phyloP scores from a whole-genome alignment of 495 filamentous ascomycete genomes.

The Penicillium argentinense region DNA sequence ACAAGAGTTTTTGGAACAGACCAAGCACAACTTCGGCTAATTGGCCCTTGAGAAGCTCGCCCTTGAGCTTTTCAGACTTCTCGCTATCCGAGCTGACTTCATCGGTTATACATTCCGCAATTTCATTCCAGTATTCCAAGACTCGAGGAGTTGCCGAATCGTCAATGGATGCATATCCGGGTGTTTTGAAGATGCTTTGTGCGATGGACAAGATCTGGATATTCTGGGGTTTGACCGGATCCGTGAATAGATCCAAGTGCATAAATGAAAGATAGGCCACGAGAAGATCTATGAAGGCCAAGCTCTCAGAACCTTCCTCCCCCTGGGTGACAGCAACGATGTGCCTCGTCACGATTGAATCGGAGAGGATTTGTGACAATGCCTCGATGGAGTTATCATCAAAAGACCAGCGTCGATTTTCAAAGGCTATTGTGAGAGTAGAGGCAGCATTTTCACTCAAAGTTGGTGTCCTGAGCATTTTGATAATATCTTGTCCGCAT shows the following conservation, averaged over 20 bases:
- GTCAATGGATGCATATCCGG: constrained; percentile 73
- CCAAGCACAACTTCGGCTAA: constrained; percentile 38
- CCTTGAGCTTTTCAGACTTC: constrained; percentile 25
- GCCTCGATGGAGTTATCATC: constrained; percentile 16
- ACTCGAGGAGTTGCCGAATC: constrained; percentile 74
- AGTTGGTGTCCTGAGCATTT: constrained; percentile 20
- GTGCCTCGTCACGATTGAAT: constrained; percentile 35
- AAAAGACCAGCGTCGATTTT: constrained; percentile 24
- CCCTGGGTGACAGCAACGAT: constrained; percentile 52
- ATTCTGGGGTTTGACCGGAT: constrained; percentile 30
- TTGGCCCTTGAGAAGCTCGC: constrained; percentile 32
- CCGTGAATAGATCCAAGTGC: constrained; percentile 31
- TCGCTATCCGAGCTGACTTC: too few relatives aligned
- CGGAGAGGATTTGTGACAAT: constrained; percentile 35
- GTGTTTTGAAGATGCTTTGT: constrained; percentile 63
- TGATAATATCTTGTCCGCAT: constrained; percentile 35
- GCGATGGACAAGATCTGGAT: constrained; percentile 48
- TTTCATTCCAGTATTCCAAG: constrained; percentile 79
- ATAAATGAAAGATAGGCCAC: constrained; percentile 58
- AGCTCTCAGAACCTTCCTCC: constrained; percentile 62
- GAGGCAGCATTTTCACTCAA: constrained; percentile 25
- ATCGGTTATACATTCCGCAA: constrained; percentile 40
- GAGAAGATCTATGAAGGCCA: constrained; percentile 68
- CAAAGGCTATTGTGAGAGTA: constrained; percentile 22
- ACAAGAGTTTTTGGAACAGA: constrained; percentile 42